phyloP scores from a whole-genome alignment of 306 rosid genomes.

The Dalbergia oliveri region DNA sequence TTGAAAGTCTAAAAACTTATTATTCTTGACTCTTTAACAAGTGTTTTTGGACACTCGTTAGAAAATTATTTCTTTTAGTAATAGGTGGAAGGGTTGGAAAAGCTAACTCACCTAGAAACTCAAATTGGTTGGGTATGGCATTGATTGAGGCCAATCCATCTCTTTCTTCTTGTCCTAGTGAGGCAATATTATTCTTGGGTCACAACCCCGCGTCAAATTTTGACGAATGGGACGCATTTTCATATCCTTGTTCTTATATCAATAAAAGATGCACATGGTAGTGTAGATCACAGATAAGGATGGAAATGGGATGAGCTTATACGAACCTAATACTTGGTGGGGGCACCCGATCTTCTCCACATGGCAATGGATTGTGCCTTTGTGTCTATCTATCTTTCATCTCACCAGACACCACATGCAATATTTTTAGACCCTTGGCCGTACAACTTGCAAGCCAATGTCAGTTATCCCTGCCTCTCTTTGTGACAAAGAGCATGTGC shows the following conservation, averaged over 20 bases:
- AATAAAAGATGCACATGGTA: constrained; percentile 46
- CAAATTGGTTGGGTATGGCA: constrained; percentile 24
- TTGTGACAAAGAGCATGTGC: constrained; percentile 52
- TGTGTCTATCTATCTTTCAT: constrained; percentile 20
- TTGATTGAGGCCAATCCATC: constrained; percentile 19
- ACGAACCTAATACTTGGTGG: constrained; percentile 49
- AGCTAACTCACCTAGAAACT: constrained; percentile 6
- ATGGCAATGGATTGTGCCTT: constrained; percentile 45
- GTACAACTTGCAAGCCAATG: constrained; percentile 26
- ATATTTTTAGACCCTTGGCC: constrained; percentile 8
- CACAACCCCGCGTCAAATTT: constrained; percentile 16
- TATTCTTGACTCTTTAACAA: too few relatives aligned
- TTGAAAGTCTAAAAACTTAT: too few relatives aligned
- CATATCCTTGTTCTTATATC: not conserved
- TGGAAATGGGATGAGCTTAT: constrained; percentile 47
- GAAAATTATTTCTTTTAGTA: not conserved
- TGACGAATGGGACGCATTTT: constrained; percentile 36
- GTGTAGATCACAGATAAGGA: constrained; percentile 46
- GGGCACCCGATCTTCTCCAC: constrained; percentile 38
- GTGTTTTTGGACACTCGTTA: too few relatives aligned
- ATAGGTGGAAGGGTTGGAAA: not conserved
- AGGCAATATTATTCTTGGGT: constrained; percentile 9
- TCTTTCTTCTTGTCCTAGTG: not conserved
- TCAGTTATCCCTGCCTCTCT: constrained; percentile 29
- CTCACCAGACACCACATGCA: constrained; percentile 52